phyloP scores from a whole-genome alignment of 1,284 basidiomycete species.

The Pholiota adiposa region DNA sequence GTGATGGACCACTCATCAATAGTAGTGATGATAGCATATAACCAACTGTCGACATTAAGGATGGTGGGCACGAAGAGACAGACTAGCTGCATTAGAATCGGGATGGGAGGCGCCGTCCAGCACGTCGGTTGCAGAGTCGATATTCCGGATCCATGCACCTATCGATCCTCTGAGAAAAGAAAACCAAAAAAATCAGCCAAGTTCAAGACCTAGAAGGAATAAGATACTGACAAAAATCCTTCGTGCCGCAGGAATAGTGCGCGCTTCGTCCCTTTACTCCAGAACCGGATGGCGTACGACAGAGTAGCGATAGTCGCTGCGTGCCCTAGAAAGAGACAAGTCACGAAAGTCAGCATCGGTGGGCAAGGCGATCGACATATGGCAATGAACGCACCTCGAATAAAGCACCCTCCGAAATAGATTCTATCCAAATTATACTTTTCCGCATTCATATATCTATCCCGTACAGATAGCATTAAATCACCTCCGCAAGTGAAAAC shows the following conservation, averaged over 20 bases:
- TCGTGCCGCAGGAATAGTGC: constrained; percentile 98
- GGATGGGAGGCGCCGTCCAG: not conserved
- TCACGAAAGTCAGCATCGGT: constrained; percentile 3
- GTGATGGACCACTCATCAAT: not conserved
- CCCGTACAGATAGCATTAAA: constrained; percentile 3
- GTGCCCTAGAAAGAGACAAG: constrained; percentile 81
- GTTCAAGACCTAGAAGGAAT: constrained; percentile 11
- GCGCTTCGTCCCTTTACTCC: constrained; percentile 97
- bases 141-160: not conserved
- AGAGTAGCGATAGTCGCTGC: constrained; percentile 97
- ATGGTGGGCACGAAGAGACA: not conserved
- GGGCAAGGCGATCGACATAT: too few relatives aligned
- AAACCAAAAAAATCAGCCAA: not conserved
- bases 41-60: not conserved
- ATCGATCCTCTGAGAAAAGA: not conserved
- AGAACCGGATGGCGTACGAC: constrained; percentile 99
- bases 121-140: not conserved
- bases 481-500: not conserved
- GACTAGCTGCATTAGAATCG: not conserved
- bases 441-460: constrained; percentile 98
- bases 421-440: constrained; percentile 97
- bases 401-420: constrained; percentile 99
- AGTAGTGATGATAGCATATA: not conserved
- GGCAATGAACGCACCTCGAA: constrained; percentile 78
- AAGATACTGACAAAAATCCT: constrained; percentile 88